phyloP scores from a whole-genome alignment of 1,284 basidiomycete genomes.

The Sphaerobolus stellatus region DNA sequence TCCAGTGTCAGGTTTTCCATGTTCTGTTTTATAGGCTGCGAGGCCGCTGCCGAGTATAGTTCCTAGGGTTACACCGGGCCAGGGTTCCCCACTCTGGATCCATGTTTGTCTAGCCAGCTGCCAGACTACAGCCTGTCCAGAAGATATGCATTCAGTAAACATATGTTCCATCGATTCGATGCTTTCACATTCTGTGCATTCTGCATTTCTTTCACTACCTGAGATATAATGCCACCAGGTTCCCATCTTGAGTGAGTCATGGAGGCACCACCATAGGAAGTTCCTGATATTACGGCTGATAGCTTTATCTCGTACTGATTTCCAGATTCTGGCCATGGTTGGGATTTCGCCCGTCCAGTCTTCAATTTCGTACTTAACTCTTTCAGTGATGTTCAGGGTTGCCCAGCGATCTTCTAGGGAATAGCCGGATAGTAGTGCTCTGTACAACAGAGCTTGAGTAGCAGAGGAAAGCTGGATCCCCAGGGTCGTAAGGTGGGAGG shows the following conservation, averaged over 20 bases:
- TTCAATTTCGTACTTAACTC: neutral
- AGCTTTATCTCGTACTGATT: neutral
- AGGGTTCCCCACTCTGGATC: neutral
- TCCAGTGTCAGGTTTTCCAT: neutral
- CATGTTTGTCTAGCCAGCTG: neutral
- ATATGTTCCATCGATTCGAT: neutral
- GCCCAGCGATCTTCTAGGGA: too few relatives aligned
- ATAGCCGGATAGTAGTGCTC: too few relatives aligned
- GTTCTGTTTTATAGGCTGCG: neutral
- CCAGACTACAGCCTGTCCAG: neutral
- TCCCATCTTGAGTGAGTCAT: neutral
- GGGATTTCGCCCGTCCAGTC: neutral
- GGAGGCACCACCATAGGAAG: neutral
- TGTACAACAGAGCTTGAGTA: too few relatives aligned
- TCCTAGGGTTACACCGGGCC: neutral
- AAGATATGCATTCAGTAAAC: neutral
- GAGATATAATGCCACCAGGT: neutral
- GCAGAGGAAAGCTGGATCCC: too few relatives aligned
- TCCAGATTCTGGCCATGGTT: neutral
- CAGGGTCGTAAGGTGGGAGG: too few relatives aligned
- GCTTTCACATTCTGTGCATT: neutral
- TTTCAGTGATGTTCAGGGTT: too few relatives aligned
- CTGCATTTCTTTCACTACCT: neutral
- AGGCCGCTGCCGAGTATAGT: neutral
- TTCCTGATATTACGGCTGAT: neutral